phyloP scores from a whole-genome alignment of 2,329 filamentous ascomycete genomes.

The Colletotrichum musicola region DNA sequence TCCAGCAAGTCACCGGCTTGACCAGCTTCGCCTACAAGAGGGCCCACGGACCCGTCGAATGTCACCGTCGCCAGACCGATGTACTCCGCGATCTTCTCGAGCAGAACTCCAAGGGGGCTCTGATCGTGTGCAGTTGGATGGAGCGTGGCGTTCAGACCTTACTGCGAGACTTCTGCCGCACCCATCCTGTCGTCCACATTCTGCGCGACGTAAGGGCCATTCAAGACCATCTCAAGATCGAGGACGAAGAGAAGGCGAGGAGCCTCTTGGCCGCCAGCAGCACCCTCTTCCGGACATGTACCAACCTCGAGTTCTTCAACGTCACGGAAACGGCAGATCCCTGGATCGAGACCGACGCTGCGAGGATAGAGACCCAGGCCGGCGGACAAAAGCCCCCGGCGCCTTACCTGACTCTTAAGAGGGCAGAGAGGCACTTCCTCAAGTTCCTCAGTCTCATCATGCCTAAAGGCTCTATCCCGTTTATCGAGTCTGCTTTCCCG shows the following conservation, averaged over 20 bases:
- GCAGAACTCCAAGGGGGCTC: constrained; percentile 69
- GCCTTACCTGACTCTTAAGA: constrained; percentile 76
- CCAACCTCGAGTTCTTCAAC: constrained; percentile 84
- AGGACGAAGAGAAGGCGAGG: constrained; percentile 66
- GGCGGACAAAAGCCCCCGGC: constrained; percentile 58
- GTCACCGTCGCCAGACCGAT: constrained; percentile 72
- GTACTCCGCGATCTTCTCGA: constrained; percentile 71
- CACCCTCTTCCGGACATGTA: constrained; percentile 73
- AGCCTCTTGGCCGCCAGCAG: constrained; percentile 70
- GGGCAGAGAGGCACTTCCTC: constrained; percentile 76
- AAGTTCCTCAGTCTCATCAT: constrained; percentile 75
- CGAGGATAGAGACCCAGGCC: constrained; percentile 32
- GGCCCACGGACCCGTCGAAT: constrained; percentile 70
- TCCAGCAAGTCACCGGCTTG: constrained; percentile 73
- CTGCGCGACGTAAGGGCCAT: constrained; percentile 75
- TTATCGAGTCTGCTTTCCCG: constrained; percentile 74
- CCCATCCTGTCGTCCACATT: constrained; percentile 79
- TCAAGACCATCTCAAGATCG: constrained; percentile 70
- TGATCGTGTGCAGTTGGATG: constrained; percentile 81
- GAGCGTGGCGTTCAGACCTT: constrained; percentile 72
- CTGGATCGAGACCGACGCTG: constrained; percentile 31
- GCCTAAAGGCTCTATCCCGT: constrained; percentile 65
- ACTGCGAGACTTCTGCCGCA: constrained; percentile 71
- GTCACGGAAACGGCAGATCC: constrained; percentile 65
- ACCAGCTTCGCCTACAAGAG: constrained; percentile 75